Base-by-base conservation (phyloP, 345 rosid genomes). In the Excoecaria agallocha region DNA sequence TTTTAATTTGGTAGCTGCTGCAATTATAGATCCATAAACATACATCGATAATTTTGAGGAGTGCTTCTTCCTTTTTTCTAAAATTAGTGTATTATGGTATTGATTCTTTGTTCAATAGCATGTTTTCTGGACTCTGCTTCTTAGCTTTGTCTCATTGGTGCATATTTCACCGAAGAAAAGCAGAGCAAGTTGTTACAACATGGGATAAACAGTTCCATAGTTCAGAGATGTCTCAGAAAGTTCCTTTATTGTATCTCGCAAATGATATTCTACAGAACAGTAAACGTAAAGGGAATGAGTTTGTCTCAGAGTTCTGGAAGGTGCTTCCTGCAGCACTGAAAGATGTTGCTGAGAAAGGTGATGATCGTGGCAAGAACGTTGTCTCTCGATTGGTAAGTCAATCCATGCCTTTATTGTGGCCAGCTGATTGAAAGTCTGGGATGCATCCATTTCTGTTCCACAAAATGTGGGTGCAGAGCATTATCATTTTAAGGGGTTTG, bases 181-280 rank as follows among this genome's bases (percentile, higher is more conserved):
- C 98, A 1, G 96, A 91, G 61, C 81, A 78, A 68, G 96, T 93
- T 45, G 98, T 93, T 19, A 64, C 87, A 38, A 95, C 98, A 88
- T 95, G 99, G 99, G 91, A 87, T 67, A 91, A 93, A 77, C 98
- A 95, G 84, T 93, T 95, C 81, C 94, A 82, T 80, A 82, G 77
- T 63, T 91, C 98, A 8, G 77, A 89, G 68, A 88, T 89, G 85
- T 71, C 56, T 74, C 94, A 89, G 82, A 95, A 95, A 84, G 96
- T 95, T 37, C 98, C 97, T 66, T 88, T 93, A 49, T 71, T 95
- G 85, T 95, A 91, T 78, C 90, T 95, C 68, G 98, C 99, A 19
- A 93, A 95, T 73, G 98, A 93, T 55, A 95, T 95, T 72, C 86
- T 95, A 49, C 98, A 95, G 87, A 95, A 93, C 82, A 91, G 99